Base-by-base conservation (phyloP, 2,329 filamentous ascomycete genomes). In the Botrytis fabae region DNA sequence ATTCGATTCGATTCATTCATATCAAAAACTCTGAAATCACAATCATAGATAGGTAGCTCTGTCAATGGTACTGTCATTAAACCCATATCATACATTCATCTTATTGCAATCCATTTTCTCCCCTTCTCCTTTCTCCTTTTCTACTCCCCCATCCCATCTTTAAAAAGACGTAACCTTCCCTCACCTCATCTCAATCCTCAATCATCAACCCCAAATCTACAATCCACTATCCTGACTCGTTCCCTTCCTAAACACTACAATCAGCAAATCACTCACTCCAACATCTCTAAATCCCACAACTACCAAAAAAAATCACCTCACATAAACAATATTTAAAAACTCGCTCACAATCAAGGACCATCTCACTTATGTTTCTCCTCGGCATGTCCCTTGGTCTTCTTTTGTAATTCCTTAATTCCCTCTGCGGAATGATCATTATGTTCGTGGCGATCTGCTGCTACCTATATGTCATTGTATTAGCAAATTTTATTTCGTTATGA, bases 321-420 rank as follows among this genome's bases (percentile, higher is more conserved):
- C 40, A 48, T 46, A 25, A 46, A 35, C 42, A 32, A 73, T 38
- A 70, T 14, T 28, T 6, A 46, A 62, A 5, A 54, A 46, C 32
- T 25, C 42, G 42, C 20, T 61, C 63, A 32, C n/a, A 28, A 28
- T 25, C 68, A 57, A 57, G 63, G 64, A 40, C 57, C 61, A 71
- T 76, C 79, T 73, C 78, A 80, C 79, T 79, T 78, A 35, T 79
- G 72, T 70, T 79, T 79, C 74, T 80, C 75, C 60, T 79, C 71
- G 16, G 75, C 73, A 65, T 77, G 74, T 18, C 76, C 69, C 4
- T 44, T 62, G 0, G 89, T 91, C 80, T 86, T 84, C 80, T 91
- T 73, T 81, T 82, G 74, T 88, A 88, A 80, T 92, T 92, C 59
- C 90, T 92, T 84, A 83, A 82, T 83, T 81, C 74, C 79, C 42